These are phyloP conservation scores for Trichoderma sp. DNA, from an alignment of 2,329 filamentous ascomycete species.

Conservation along the genomic window DNA sequence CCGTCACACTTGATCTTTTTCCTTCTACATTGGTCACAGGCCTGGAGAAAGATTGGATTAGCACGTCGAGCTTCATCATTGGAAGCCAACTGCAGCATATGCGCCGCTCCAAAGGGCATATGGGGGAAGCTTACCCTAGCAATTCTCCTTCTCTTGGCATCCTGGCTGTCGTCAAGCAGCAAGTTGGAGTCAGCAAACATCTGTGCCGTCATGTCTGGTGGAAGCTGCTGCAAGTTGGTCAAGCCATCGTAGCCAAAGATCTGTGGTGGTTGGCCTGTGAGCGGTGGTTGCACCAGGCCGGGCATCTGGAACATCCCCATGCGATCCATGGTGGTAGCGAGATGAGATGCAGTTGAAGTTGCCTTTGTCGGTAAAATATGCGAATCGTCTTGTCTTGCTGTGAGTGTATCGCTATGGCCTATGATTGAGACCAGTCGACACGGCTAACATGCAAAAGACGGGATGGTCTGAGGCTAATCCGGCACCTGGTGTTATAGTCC, in stretches of 20 bases:
- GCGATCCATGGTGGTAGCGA: slow-evolving; percentile 39
- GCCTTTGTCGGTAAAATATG: neutral
- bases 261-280: slow-evolving; percentile 67
- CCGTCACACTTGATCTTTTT: slow-evolving; percentile 98
- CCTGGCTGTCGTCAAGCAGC: slow-evolving; percentile 65
- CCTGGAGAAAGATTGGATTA: slow-evolving; percentile 46
- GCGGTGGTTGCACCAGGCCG: slow-evolving; percentile 52
- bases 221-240: slow-evolving; percentile 51
- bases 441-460: neutral
- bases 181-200: slow-evolving; percentile 58
- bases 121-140: slow-evolving; percentile 64
- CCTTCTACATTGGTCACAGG: slow-evolving; percentile 95
- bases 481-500: neutral
- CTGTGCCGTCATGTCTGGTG: slow-evolving; percentile 57
- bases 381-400: neutral
- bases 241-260: slow-evolving; percentile 67
- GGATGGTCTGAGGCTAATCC: neutral
- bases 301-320: slow-evolving; percentile 57
- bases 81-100: neutral
- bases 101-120: neutral
- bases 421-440: neutral
- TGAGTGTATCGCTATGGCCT: neutral
- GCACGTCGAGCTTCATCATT: neutral
- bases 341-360: neutral
- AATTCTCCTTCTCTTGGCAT: slow-evolving; percentile 85